Conservation (phyloP, 2,329 filamentous ascomycete species). For the Corniculantispora saksenae region DNA sequence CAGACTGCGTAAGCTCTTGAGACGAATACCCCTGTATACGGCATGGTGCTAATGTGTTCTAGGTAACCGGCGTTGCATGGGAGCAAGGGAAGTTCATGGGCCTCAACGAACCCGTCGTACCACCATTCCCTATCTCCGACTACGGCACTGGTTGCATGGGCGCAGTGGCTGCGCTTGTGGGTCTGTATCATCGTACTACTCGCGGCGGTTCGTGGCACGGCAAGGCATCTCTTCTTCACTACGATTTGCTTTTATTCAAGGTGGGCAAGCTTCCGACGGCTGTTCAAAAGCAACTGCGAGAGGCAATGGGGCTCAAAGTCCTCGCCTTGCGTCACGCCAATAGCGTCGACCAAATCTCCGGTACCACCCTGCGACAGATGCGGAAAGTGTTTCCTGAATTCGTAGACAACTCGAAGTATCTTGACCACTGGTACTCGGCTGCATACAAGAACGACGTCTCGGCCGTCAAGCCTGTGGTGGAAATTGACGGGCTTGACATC, state of each 20-base stretch:
- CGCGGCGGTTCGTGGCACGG: slow-evolving; percentile 67
- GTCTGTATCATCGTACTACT: slow-evolving; percentile 62
- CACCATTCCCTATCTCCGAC: slow-evolving; percentile 64
- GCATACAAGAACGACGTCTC: slow-evolving; percentile 43
- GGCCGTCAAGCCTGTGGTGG: slow-evolving; percentile 46
- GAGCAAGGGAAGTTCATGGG: slow-evolving; percentile 65
- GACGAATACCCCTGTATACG: neutral
- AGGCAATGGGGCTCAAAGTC: slow-evolving; percentile 52
- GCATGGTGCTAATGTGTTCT: slow-evolving; percentile 23
- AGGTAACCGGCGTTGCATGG: slow-evolving; percentile 59
- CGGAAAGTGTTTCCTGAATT: slow-evolving; percentile 53
- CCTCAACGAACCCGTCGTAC: slow-evolving; percentile 63
- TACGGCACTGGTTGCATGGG: slow-evolving; percentile 75
- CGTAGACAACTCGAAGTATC: slow-evolving; percentile 48
- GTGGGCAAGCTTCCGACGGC: slow-evolving; percentile 57
- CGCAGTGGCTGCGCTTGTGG: slow-evolving; percentile 65
- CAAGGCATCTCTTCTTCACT: slow-evolving; percentile 65
- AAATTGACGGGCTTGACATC: slow-evolving; percentile 45
- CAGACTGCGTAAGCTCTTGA: slow-evolving; percentile 54
- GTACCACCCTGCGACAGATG: slow-evolving; percentile 58
- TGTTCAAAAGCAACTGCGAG: slow-evolving; percentile 54
- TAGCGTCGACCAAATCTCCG: slow-evolving; percentile 66
- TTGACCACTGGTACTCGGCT: slow-evolving; percentile 50
- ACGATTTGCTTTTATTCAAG: slow-evolving; percentile 65
- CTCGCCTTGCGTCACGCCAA: slow-evolving; percentile 59